A percentile compares a stretch with the other conserved stretches of the same genome.
These are phyloP conservation scores for Exophiala viscosa DNA, from an alignment of 2,329 filamentous ascomycete genomes.

Conservation along the genomic window DNA sequence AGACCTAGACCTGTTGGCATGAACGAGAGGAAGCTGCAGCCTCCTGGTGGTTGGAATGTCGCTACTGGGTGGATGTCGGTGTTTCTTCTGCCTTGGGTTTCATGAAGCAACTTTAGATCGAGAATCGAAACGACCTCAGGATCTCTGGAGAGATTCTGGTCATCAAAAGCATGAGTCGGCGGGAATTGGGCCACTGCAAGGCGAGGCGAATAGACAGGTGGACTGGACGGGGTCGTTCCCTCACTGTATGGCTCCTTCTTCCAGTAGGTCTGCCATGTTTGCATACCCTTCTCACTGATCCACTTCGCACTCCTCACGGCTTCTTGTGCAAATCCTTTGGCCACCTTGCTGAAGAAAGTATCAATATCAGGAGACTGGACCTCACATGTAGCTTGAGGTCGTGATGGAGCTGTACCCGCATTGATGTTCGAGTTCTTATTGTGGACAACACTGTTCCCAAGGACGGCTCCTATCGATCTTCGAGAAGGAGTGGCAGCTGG, in stretches of 20 bases:
- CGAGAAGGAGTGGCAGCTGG: conserved; percentile 40
- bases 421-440: conserved; percentile 41
- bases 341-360: conserved; percentile 46
- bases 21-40: conserved; percentile 49
- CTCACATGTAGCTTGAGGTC: conserved; percentile 42
- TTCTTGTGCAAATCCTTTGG: conserved; percentile 49
- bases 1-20: conserved; percentile 46
- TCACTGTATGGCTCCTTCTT: conserved; percentile 37
- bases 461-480: conserved; percentile 39
- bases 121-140: conserved; percentile 46
- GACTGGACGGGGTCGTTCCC: conserved; percentile 31
- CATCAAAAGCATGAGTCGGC: conserved; percentile 44
- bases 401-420: conserved; percentile 40
- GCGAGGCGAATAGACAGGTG: conserved; percentile 27
- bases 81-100: conserved; percentile 32
- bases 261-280: conserved; percentile 51
- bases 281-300: conserved; percentile 48
- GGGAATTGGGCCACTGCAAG: conserved; percentile 40
- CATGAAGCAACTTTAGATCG: conserved; percentile 43
- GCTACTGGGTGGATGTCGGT: conserved; percentile 36
- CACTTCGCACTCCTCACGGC: conserved; percentile 47
- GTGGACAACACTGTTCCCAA: conserved; percentile 36
- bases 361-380: conserved; percentile 47
- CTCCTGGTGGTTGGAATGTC: conserved; percentile 47
- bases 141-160: conserved; percentile 35